Conservation (phyloP, 257 asterid species). For the Gentiana straminea region DNA sequence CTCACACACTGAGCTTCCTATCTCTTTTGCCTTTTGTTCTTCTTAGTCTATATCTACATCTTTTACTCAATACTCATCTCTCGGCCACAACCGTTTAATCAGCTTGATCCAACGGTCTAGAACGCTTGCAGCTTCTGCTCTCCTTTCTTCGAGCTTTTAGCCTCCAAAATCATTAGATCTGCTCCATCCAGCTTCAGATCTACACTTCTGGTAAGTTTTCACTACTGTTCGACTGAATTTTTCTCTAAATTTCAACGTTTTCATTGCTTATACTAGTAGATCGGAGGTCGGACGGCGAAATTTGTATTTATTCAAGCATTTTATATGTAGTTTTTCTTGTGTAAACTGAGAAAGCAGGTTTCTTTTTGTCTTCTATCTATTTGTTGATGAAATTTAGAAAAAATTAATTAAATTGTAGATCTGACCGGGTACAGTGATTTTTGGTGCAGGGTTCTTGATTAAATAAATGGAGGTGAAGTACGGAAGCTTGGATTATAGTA, state of each 20-base stretch:
- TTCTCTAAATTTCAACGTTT: background rate
- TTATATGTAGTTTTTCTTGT: background rate
- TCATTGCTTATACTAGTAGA: background rate
- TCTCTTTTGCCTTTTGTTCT: background rate
- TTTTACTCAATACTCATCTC: conserved; percentile 7
- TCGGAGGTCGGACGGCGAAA: background rate
- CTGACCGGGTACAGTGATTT: background rate
- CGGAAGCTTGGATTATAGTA: conserved; percentile 16
- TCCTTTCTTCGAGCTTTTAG: conserved; percentile 23
- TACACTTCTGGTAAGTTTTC: conserved; percentile 22
- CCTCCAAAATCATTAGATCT: conserved; percentile 21
- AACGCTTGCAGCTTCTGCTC: conserved; percentile 27
- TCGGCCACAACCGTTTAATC: conserved; percentile 21
- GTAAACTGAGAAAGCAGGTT: background rate
- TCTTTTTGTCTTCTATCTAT: background rate
- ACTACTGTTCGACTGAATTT: background rate
- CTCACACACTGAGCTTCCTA: conserved; percentile 6
- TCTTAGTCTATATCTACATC: conserved; percentile 2
- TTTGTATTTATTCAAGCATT: background rate
- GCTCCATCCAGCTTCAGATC: conserved; percentile 32
- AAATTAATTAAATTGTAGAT: background rate
- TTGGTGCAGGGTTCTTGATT: background rate
- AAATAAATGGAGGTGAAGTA: conserved; percentile 20
- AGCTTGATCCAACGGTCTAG: conserved; percentile 47
- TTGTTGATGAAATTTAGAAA: background rate